phyloP scores from a whole-genome alignment of 345 rosid species.

The Melastoma malabathricum region DNA sequence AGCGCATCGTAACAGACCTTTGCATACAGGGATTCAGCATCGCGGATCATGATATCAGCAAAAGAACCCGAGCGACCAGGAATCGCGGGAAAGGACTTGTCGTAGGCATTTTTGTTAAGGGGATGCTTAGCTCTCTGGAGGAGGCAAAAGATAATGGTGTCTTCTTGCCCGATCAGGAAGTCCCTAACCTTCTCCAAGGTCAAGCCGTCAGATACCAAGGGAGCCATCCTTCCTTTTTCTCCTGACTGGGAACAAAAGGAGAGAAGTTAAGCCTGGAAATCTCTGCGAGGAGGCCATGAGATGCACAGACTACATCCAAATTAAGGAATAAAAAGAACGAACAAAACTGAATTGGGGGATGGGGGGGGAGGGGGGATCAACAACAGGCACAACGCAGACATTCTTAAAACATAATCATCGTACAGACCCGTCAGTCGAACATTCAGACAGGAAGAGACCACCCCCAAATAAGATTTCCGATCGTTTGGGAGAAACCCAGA shows the following conservation, averaged over 20 bases:
- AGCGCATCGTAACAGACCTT: slow-evolving; percentile 22
- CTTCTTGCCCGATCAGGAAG: slow-evolving; percentile 71
- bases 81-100: slow-evolving; percentile 15
- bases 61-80: slow-evolving; percentile 37
- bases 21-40: slow-evolving; percentile 52
- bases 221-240: slow-evolving; percentile 12
- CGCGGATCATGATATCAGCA: slow-evolving; percentile 33
- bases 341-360: no score
- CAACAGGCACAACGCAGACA: no score
- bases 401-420: no score
- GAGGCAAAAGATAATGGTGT: slow-evolving; percentile 52
- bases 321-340: no score
- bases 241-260: no score
- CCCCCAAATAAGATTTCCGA: no score
- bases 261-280: not conserved
- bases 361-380: no score
- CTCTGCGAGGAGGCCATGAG: no score
- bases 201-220: slow-evolving; percentile 10
- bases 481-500: no score
- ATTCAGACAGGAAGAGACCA: no score
- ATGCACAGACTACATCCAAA: not conserved
- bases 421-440: not conserved
- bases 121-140: slow-evolving; percentile 75
- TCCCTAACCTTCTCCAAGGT: slow-evolving; percentile 50
- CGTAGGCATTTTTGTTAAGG: slow-evolving; percentile 27